Evolutionary conservation across 257 asterid species (phyloP), one percentile per base, ranked within the genome.

Genomic region (Fraxinus quadrangulata): DNA sequence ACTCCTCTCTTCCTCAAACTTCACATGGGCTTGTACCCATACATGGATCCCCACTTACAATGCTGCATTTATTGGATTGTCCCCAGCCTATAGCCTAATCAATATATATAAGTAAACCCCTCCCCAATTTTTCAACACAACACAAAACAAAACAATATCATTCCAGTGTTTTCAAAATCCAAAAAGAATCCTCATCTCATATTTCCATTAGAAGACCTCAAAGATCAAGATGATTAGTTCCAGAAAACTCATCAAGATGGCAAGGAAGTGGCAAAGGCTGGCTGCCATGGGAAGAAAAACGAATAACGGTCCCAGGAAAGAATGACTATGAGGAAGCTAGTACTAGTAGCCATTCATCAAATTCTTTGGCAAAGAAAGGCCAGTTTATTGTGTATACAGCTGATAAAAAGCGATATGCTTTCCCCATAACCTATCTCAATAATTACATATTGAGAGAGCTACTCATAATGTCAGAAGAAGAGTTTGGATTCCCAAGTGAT

Each of bases 371-470:
- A 9, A 73, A 70, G 33, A 87, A 81, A 70, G 91, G 89, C 24
- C 75, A 83, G 40, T 78, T 87, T 76, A 70, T 81, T 2, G 74
- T 85, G 13, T 85, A 83, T 59, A 76, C 88, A 14, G 8, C 13
- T 24, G 87, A 87, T 71, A 39, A 81, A 67, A 69, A 73, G 28
- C 73, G 85, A 51, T 87, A 79, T 47, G 69, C 81, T 0, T 42
- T 85, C 72, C 89, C 85, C 0, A 71, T 87, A 6, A 5, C 61
- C 40, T 79, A 79, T 21, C 86, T 87, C 17, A 73, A 75, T 78
- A 73, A 77, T 0, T 51, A 0, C 10, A 36, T 66, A 19, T 77
- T 83, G 49, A 70, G 70, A 68, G 81, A 85, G 23, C 74, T 85
- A 2, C 59, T 83, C 0, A 72, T 75, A 26, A 87, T 81, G 75